These are phyloP conservation scores for Lachnellula hyalina DNA, from an alignment of 2,329 filamentous ascomycete species.

Conservation along the genomic window DNA sequence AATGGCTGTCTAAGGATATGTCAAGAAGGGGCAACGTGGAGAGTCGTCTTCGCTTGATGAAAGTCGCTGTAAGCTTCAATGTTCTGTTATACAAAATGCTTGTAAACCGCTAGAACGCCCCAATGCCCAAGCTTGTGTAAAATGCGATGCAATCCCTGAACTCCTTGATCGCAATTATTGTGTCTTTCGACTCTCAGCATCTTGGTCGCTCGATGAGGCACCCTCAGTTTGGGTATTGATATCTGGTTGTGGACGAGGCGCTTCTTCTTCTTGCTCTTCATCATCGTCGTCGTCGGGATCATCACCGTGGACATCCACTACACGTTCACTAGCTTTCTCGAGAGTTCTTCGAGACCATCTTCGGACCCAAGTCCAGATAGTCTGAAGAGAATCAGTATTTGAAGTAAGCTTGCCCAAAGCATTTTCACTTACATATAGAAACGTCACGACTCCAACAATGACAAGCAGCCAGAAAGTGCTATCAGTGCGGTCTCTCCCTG, in stretches of 20 bases:
- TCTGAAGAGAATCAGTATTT: constrained; percentile 39
- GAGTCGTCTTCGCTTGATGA: background rate
- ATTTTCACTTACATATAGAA: constrained; percentile 60
- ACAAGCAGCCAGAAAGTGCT: constrained; percentile 77
- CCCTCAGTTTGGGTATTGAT: background rate
- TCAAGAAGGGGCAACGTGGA: background rate
- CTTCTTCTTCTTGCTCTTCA: constrained; percentile 9
- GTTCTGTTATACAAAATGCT: background rate
- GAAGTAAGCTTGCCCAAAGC: background rate
- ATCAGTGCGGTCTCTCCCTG: constrained; percentile 71
- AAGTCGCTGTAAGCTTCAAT: background rate
- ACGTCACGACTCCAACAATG: constrained; percentile 72
- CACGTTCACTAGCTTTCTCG: constrained; percentile 69
- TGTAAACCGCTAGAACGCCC: background rate
- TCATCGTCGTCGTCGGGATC: constrained; percentile 50
- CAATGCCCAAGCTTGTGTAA: background rate
- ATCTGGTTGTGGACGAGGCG: background rate
- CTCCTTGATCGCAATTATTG: constrained; percentile 1
- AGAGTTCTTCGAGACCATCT: constrained; percentile 67
- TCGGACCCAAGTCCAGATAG: constrained; percentile 76
- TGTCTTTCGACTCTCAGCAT: constrained; percentile 16
- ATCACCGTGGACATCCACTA: constrained; percentile 71
- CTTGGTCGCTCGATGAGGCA: background rate
- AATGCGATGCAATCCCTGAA: background rate
- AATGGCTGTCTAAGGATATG: background rate